Evolutionary conservation across 768 basidiomycete genomes (phyloP).

Genomic region (Leccinum broughii): DNA sequence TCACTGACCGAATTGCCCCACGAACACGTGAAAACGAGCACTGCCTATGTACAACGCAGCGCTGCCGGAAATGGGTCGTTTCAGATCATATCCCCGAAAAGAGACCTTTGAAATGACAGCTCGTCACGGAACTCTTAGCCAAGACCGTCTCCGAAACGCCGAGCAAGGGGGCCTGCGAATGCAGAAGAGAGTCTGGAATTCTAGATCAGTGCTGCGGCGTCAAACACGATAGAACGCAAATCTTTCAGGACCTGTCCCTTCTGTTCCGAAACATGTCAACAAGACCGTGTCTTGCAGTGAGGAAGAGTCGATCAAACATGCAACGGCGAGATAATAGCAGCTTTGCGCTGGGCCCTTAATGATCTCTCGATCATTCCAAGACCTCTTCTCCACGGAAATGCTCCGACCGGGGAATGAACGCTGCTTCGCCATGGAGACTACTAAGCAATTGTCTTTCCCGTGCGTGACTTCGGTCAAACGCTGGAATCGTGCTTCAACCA

Average conservation of each 20-base stretch:
- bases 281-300: conserved; percentile 2
- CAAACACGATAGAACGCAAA: conserved; percentile 57
- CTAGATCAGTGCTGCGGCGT: conserved; percentile 51
- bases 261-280: conserved; percentile 39
- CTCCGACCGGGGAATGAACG: conserved; percentile 50
- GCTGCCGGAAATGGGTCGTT: conserved; percentile 42
- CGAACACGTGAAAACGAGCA: conserved; percentile 33
- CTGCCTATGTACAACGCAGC: conserved; percentile 10
- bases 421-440: conserved; percentile 33
- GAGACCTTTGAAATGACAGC: conserved; percentile 58
- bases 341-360: conserved; percentile 67
- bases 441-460: conserved; percentile 35
- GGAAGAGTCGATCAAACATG: conserved; percentile 42
- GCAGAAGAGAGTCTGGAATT: conserved; percentile 59
- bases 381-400: conserved; percentile 74
- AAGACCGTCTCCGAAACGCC: conserved; percentile 81
- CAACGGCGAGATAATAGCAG: conserved; percentile 75
- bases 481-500: conserved; percentile 82
- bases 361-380: conserved; percentile 74
- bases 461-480: conserved; percentile 66
- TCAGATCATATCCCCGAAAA: conserved; percentile 80
- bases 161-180: conserved; percentile 74
- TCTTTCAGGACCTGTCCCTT: conserved; percentile 86
- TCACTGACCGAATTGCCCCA: conserved; percentile 62
- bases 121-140: conserved; percentile 88